Percentiles rank a stretch among this genome's conserved stretches.
These are phyloP conservation scores for Pichia sp. DNA, from an alignment of 1,139 yeast species.

Conservation along the genomic window DNA sequence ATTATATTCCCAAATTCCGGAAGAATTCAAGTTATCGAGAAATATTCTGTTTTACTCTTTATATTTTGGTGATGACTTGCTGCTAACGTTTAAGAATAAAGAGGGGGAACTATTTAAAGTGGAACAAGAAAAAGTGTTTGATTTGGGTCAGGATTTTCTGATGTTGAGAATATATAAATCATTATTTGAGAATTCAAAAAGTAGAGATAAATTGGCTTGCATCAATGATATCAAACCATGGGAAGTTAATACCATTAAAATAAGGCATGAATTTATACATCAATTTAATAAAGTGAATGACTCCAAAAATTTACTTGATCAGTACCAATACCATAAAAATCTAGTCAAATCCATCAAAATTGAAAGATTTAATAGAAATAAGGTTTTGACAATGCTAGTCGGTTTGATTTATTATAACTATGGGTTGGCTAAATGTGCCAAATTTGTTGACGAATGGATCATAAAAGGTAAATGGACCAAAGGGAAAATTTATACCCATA, in stretches of 20 bases:
- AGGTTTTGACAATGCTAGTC: slow-evolving; percentile 15
- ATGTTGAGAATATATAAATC: slow-evolving; percentile 6
- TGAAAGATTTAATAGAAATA: slow-evolving; percentile 13
- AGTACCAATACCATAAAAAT: no score
- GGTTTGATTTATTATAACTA: slow-evolving; percentile 20
- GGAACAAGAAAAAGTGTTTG: slow-evolving; percentile 3
- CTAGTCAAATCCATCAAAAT: slow-evolving; percentile 13
- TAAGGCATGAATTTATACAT: slow-evolving; percentile 9
- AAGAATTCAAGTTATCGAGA: not conserved
- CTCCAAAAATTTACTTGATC: slow-evolving; percentile 4
- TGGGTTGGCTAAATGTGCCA: slow-evolving; percentile 11
- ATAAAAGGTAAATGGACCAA: slow-evolving; percentile 17
- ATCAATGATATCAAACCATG: slow-evolving; percentile 3
- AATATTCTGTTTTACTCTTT: not conserved
- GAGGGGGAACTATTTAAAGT: not conserved
- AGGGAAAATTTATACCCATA: slow-evolving; percentile 15
- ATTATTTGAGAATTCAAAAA: not conserved
- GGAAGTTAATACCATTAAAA: slow-evolving; percentile 5
- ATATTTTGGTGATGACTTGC: no score
- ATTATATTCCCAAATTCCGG: not conserved
- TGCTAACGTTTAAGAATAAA: no score
- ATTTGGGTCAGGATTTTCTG: slow-evolving; percentile 7
- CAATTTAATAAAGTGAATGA: slow-evolving; percentile 11
- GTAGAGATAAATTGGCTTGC: not conserved
- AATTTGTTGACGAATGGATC: slow-evolving; percentile 21